A percentile compares a stretch with the other conserved stretches of the same genome.
Evolutionary conservation across 179 eudicot genomes (phyloP).

Genomic region (Monotropa hypopitys): DNA sequence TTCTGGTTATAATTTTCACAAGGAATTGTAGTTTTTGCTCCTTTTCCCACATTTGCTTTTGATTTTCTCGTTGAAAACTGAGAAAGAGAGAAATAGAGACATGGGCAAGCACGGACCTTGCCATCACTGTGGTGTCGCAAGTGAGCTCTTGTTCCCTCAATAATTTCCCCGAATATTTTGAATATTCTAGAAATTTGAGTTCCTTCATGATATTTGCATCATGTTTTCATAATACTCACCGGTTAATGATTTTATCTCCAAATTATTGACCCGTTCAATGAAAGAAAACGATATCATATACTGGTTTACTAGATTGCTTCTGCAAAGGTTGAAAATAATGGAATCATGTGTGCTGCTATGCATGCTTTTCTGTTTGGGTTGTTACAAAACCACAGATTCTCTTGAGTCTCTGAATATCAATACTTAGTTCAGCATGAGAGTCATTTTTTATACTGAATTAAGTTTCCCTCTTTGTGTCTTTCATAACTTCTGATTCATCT

Average conservation of each 20-base stretch:
- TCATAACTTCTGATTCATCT: background rate
- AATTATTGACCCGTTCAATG: slow-evolving; percentile 11
- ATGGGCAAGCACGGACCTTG: slow-evolving; percentile 99
- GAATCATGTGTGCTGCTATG: slow-evolving; percentile 18
- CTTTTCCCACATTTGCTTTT: slow-evolving; percentile 11
- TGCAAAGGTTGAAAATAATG: slow-evolving; percentile 16
- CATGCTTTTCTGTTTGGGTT: slow-evolving; percentile 10
- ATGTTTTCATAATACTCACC: background rate
- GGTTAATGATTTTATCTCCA: background rate
- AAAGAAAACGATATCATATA: slow-evolving; percentile 10
- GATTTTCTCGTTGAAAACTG: slow-evolving; percentile 15
- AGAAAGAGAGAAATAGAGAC: slow-evolving; percentile 24
- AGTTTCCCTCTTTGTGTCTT: slow-evolving; percentile 4
- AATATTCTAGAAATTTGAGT: slow-evolving; percentile 5
- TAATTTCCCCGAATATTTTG: slow-evolving; percentile 9
- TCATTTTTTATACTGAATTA: slow-evolving; percentile 7
- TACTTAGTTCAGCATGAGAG: background rate
- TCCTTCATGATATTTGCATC: background rate
- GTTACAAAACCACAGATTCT: slow-evolving; percentile 11
- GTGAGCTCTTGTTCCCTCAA: slow-evolving; percentile 54
- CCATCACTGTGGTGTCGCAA: slow-evolving; percentile 98
- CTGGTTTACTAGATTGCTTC: slow-evolving; percentile 10
- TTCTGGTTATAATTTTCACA: background rate
- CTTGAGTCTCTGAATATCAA: slow-evolving; percentile 18
- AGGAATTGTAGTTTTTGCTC: slow-evolving; percentile 9